A percentile compares a stretch with the other conserved stretches of the same genome.
Conservation (phyloP, 345 rosid genomes). For the Kandelia obovata region DNA sequence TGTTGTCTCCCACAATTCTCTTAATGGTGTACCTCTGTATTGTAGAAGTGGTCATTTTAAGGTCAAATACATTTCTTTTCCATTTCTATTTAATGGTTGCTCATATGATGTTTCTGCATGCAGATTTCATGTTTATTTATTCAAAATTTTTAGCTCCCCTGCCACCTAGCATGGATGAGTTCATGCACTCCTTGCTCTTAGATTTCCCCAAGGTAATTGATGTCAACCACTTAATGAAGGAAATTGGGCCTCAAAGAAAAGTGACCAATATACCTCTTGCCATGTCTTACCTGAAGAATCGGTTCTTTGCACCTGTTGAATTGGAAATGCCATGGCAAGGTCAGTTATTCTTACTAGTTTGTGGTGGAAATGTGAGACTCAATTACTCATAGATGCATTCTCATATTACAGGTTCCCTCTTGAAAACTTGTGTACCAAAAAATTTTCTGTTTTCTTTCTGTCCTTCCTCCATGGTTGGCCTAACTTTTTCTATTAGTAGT, state of each 20-base stretch:
- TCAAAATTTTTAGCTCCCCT: constrained; percentile 73
- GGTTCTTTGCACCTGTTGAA: constrained; percentile 53
- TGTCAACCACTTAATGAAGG: constrained; percentile 65
- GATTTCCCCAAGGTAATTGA: constrained; percentile 68
- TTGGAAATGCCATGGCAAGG: constrained; percentile 67
- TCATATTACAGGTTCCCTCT: neutral
- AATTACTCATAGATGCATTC: neutral
- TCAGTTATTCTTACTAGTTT: constrained; percentile 28
- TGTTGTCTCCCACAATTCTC: constrained; percentile 68
- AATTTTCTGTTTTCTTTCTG: neutral
- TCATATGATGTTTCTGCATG: constrained; percentile 15
- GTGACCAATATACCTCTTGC: constrained; percentile 47
- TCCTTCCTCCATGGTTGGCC: neutral
- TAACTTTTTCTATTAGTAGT: neutral
- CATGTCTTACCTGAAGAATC: constrained; percentile 49
- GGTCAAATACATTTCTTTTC: constrained; percentile 10
- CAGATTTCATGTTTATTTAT: constrained; percentile 78
- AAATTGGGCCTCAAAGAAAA: constrained; percentile 45
- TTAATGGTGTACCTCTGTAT: constrained; percentile 59
- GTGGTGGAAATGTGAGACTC: neutral
- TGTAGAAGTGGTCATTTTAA: constrained; percentile 7
- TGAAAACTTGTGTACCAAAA: neutral
- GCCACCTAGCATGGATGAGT: constrained; percentile 64
- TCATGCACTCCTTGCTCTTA: constrained; percentile 40
- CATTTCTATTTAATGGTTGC: neutral